Conservation (phyloP, 2,329 filamentous ascomycete genomes). For the Xylaria sp. region DNA sequence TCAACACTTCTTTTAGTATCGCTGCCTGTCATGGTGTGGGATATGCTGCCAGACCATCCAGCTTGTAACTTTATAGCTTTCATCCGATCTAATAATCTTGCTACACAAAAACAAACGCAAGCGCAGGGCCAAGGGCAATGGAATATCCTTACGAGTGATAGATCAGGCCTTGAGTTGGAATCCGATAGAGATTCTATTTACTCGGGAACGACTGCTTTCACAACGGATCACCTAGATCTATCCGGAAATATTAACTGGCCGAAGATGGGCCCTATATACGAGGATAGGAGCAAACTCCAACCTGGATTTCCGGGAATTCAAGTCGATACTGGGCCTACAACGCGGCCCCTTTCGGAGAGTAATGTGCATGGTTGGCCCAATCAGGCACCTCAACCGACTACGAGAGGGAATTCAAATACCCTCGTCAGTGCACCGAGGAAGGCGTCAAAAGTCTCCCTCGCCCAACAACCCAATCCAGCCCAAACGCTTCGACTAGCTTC, state of each 20-base stretch:
- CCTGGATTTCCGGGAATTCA: slow-evolving; percentile 13
- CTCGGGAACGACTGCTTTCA: slow-evolving; percentile 47
- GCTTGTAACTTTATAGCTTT: slow-evolving; percentile 69
- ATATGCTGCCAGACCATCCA: slow-evolving; percentile 66
- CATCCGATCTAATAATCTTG: slow-evolving; percentile 67
- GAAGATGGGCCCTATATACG: slow-evolving; percentile 39
- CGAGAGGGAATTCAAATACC: neutral
- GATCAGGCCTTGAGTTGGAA: slow-evolving; percentile 41
- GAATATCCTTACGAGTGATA: slow-evolving; percentile 33
- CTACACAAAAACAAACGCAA: slow-evolving; percentile 50
- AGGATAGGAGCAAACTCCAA: slow-evolving; percentile 27
- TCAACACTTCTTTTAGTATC: slow-evolving; percentile 68
- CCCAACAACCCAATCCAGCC: slow-evolving; percentile 45
- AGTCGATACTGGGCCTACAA: slow-evolving; percentile 17
- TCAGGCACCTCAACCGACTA: slow-evolving; percentile 1
- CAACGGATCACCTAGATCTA: slow-evolving; percentile 35
- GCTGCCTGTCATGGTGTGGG: slow-evolving; percentile 69
- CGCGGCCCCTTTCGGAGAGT: neutral
- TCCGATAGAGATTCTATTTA: slow-evolving; percentile 45
- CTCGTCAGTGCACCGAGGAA: neutral
- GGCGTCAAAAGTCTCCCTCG: slow-evolving; percentile 10
- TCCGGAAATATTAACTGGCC: slow-evolving; percentile 34
- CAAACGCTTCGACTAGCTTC: slow-evolving; percentile 48
- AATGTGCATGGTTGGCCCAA: slow-evolving; percentile 6
- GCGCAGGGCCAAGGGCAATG: slow-evolving; percentile 34